phyloP scores from a whole-genome alignment of 2,329 filamentous ascomycete genomes.

The Monosporascus sp. region DNA sequence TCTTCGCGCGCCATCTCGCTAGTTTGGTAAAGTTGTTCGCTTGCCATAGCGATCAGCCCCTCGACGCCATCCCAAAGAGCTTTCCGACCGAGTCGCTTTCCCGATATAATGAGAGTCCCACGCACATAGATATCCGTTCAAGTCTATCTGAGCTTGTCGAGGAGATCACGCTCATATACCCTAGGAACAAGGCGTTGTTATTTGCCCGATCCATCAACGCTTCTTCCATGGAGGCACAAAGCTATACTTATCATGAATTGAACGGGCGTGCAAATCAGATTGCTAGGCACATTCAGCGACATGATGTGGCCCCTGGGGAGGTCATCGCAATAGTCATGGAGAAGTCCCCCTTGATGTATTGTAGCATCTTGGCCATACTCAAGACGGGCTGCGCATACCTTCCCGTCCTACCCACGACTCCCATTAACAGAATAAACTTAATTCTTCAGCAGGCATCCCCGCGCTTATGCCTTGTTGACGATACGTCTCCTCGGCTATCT shows the following conservation, averaged over 20 bases:
- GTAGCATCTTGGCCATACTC: conserved; percentile 66
- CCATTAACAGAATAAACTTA: conserved; percentile 50
- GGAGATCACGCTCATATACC: conserved; percentile 37
- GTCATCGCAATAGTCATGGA: conserved; percentile 72
- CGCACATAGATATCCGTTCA: conserved; percentile 27
- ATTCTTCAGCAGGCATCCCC: conserved; percentile 60
- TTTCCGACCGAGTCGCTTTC: conserved; percentile 38
- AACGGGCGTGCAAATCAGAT: conserved; percentile 60
- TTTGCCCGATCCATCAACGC: conserved; percentile 50
- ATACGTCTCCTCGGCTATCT: conserved; percentile 13
- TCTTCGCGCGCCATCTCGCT: conserved; percentile 59
- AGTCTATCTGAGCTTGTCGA: conserved; percentile 53
- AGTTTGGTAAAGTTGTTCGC: conserved; percentile 34
- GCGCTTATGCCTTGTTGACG: conserved; percentile 38
- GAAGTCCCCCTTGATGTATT: conserved; percentile 69
- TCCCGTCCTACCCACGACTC: conserved; percentile 71
- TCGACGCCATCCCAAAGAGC: conserved; percentile 18
- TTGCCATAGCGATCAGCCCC: conserved; percentile 17
- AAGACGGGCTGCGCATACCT: conserved; percentile 76
- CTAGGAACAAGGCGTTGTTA: conserved; percentile 56
- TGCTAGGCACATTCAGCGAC: conserved; percentile 48
- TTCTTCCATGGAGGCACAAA: conserved; percentile 29
- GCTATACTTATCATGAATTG: conserved; percentile 59
- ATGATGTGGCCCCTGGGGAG: conserved; percentile 44
- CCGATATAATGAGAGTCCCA: conserved; percentile 38